Percentiles rank a stretch among this genome's conserved stretches.
phyloP scores from a whole-genome alignment of 257 asterid species.

The Salvia miltiorrhiza region DNA sequence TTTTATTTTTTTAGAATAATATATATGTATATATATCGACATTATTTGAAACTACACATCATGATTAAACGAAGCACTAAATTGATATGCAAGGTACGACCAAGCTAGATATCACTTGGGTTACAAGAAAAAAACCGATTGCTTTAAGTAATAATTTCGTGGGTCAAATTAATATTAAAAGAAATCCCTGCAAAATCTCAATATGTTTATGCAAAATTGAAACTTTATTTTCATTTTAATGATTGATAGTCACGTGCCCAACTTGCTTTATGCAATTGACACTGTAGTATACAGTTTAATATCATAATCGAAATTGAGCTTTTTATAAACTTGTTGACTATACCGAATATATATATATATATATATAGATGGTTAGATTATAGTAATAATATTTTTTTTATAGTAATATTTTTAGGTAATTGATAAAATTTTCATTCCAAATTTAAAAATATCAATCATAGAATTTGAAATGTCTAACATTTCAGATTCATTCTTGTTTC shows the following conservation, averaged over 20 bases:
- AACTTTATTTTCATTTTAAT: not conserved
- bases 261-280: conserved; percentile 10
- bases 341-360: not conserved
- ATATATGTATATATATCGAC: not conserved
- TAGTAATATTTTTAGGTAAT: too few species aligned
- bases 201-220: not conserved
- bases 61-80: not conserved
- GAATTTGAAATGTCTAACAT: too few species aligned
- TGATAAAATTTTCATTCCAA: too few species aligned
- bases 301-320: not conserved
- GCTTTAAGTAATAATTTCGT: not conserved
- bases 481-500: too few species aligned
- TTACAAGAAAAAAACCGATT: not conserved
- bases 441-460: too few species aligned
- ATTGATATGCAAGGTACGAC: not conserved
- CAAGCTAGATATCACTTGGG: not conserved
- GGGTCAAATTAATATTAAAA: not conserved
- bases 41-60: not conserved
- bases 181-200: not conserved
- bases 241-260: conserved; percentile 29
- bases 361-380: too few species aligned
- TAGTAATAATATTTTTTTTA: too few species aligned
- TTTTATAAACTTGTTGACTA: not conserved
- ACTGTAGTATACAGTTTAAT: not conserved
- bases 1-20: not conserved